Percentiles rank a stretch among this genome's conserved stretches.
phyloP scores from a whole-genome alignment of 192 early-diverging fungal species.

The Coemansia sp. region DNA sequence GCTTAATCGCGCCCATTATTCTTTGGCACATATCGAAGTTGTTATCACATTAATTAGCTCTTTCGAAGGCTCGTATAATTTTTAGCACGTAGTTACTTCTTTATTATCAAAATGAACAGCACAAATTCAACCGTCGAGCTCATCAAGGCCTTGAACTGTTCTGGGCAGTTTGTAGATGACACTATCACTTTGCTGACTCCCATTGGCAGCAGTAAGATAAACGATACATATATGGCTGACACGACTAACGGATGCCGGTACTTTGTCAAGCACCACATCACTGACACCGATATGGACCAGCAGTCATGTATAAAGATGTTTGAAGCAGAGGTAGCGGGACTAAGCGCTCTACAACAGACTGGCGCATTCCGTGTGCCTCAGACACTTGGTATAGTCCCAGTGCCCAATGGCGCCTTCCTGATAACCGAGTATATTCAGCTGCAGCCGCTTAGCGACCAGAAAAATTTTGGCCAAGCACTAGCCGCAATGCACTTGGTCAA shows the following conservation, averaged over 20 bases:
- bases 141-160: background rate
- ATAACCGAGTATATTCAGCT: conserved; percentile 27
- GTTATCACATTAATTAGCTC: background rate
- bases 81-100: background rate
- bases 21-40: background rate
- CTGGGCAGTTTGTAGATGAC: background rate
- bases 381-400: conserved; percentile 16
- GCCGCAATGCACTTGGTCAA: conserved; percentile 21
- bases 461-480: conserved; percentile 25
- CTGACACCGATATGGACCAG: conserved; percentile 5
- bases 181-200: background rate
- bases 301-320: conserved; percentile 18
- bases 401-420: conserved; percentile 26
- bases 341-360: conserved; percentile 23
- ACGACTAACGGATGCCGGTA: conserved; percentile 10
- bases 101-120: background rate
- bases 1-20: background rate
- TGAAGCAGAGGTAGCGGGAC: conserved; percentile 20
- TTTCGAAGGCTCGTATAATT: background rate
- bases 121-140: background rate
- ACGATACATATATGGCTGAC: conserved; percentile 5
- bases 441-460: conserved; percentile 17
- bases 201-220: conserved; percentile 19
- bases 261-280: conserved; percentile 31
- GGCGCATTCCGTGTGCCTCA: conserved; percentile 25